Evolutionary conservation across 352 stramenopile species (phyloP), one percentile per base, ranked within the genome.

Genomic region (Phytophthora boehmeriae): DNA sequence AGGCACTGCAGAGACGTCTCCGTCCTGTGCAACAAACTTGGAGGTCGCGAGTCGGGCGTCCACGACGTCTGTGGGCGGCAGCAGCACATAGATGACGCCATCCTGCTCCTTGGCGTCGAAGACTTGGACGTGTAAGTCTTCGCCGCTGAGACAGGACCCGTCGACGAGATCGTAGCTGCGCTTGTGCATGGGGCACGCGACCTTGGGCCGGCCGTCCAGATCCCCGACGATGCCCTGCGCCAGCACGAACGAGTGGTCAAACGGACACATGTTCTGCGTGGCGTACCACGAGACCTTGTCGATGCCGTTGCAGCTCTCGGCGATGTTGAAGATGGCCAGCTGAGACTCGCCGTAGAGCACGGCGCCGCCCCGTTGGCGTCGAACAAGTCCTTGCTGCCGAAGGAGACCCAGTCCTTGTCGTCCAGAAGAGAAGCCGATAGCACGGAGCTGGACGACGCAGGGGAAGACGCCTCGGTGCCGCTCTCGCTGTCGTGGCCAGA

Each of bases 221-320:
- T 95, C 89, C 14, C 90, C 90, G 22, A 97, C 79, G 56, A 98
- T 93, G 39, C 92, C 92, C 66, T 97, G 88, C 5, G 90, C 93
- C 32, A 98, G 66, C n/a, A 97, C 90, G 70, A 98, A 97, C 10
- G 92, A 87, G 70, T 96, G 81, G 47, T 97, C 95, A 74, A 96
- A 86, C 6, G 91, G 90, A 58, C 90, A 98, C 86, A 98, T 96
- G 63, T 98, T 97, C 73, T 98, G 93, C 45, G 90, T 97, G 54
- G 86, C 90, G 59, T 92, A 96, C 89, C 88, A 97, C 66, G 90
- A 87, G 22, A 87, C 73, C 19, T 77, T 75, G 38, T 77, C 82
- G 68, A 86, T 80, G 36, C 76, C 76, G 44, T 86, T 82, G 61
- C 63, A 82, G 61, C 76, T 61, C 63, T 82, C 73, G 1, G 57